phyloP scores from a whole-genome alignment of 805 yeast genomes.

The Starmerella bombicola region DNA sequence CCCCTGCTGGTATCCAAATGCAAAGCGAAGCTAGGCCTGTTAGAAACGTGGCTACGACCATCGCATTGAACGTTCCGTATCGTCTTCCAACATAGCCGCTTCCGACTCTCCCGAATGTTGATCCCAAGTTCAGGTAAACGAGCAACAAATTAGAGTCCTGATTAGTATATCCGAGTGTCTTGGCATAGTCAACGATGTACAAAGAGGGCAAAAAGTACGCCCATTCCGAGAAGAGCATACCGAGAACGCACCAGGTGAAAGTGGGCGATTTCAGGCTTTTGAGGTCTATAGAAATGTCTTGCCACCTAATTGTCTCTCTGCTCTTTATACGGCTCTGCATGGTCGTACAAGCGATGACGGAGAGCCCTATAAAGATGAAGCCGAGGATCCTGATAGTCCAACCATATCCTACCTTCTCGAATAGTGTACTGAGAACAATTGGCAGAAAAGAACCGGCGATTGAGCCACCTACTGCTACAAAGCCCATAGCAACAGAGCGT shows the following conservation, averaged over 20 bases:
- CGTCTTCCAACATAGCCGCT: conserved; percentile 45
- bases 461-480: conserved; percentile 55
- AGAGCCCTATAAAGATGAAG: conserved; percentile 19
- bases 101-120: conserved; percentile 43
- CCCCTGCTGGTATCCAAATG: conserved; percentile 48
- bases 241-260: conserved; percentile 22
- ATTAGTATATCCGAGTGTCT: conserved; percentile 33
- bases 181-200: conserved; percentile 46
- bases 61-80: conserved; percentile 44
- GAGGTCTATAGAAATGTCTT: conserved; percentile 23
- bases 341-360: conserved; percentile 27
- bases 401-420: conserved; percentile 39
- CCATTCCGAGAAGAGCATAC: conserved; percentile 35
- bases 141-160: conserved; percentile 30
- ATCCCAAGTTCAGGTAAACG: conserved; percentile 37
- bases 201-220: conserved; percentile 40
- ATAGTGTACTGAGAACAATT: conserved; percentile 36
- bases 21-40: conserved; percentile 38
- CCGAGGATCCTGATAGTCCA: conserved; percentile 47
- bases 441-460: conserved; percentile 54
- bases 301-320: conserved; percentile 4
- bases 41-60: conserved; percentile 36
- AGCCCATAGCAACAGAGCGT: conserved; percentile 47
- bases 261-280: conserved; percentile 22
- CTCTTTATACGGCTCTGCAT: conserved; percentile 29